Evolutionary conservation across 1,284 basidiomycete species (phyloP), one percentile per base, ranked within the genome.

Genomic region (Stygiomarasmius scandens): DNA sequence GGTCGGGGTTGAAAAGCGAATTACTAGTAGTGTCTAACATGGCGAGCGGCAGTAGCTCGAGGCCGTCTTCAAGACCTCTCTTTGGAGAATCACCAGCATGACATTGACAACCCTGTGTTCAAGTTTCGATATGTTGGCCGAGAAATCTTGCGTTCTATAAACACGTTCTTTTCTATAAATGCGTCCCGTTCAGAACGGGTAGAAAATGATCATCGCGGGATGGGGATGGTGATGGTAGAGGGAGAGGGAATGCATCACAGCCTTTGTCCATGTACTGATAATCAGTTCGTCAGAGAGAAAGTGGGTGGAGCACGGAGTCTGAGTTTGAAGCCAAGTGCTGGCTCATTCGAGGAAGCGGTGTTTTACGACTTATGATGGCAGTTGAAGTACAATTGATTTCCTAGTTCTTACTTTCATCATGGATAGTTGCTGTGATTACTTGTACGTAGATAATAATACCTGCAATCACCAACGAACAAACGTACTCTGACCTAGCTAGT

Each of bases 201-300:
- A n/a, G n/a, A 32, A 25, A 19, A 19, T 14, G 36, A 4, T 23
- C n/a, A 34, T n/a, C 34, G 0, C 14, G 5, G 4, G 16, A 41
- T 16, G 8, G 5, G 14, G 11, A 5, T 41, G 38, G 6, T 41
- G 38, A 19, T 16, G 38, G 14, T 8, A 34, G 32, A 34, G 14
- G 32, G 14, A 8, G 32, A 41, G 16, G 38, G 5, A 9, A 41
- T 41, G 38, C 16, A 5, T 41, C 38, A n/a, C 6, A 6, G 4
- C 46, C 47, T 8, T 32, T 25, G 19, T 36, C 54, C 10, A 47
- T 49, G 22, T 25, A 55, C 49, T 22, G 49, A 55, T 24, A 55
- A 55, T 25, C 54, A 55, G 23, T 55, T 55, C 22, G 49, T 55
- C 47, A 41, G 38, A 19, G 38, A 16, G 16, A 12, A 16, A n/a